Evolutionary conservation across 2,329 filamentous ascomycete genomes (phyloP), one percentile per base, ranked within the genome.

Genomic region (Aureobasidium sp.): DNA sequence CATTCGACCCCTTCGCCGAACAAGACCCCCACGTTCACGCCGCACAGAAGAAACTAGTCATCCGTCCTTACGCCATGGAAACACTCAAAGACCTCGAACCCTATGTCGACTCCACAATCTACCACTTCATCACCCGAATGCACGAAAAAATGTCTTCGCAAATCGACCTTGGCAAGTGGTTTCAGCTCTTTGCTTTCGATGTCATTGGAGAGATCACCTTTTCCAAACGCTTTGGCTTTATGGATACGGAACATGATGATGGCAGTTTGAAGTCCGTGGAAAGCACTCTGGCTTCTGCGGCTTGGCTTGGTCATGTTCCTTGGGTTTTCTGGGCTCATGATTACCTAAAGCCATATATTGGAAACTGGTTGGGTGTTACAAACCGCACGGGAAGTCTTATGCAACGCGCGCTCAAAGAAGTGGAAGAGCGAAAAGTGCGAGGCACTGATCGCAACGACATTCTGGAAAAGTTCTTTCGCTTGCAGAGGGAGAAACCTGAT

Each of bases 201-300:
- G 73, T 78, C 36, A 77, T 76, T 41, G 75, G 75, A 15, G 73
- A 74, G 62, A 67, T 77, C n/a, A 75, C 74, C 0, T 76, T 74
- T 61, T 70, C 68, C 17, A 69, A 72, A 59, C 64, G 68, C 12
- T 76, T 75, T 60, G 72, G 72, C 34, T 75, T 75, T 61, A 68
- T 76, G 66, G 70, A 73, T n/a, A 65, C 58, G 0, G 74, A 69
- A 6, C 41, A 61, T 13, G 73, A 75, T 57, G 69, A 73, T 57
- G 73, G 73, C 8, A 66, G 70, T 6, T 70, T 77, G 51, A 50
- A 37, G 7, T 64, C 66, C 15, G 75, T 77, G 50, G 70, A 75
- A 36, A 61, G 57, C 8, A 68, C 68, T 3, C 61, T 76, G 8
- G 60, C 59, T 1, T 76, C 71, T 7, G 71, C 70, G 12, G 61